Percentiles rank a stretch among this genome's conserved stretches.
These are phyloP conservation scores for Endocarpon pusillum DNA, from an alignment of 495 filamentous ascomycete genomes.

Conservation along the genomic window DNA sequence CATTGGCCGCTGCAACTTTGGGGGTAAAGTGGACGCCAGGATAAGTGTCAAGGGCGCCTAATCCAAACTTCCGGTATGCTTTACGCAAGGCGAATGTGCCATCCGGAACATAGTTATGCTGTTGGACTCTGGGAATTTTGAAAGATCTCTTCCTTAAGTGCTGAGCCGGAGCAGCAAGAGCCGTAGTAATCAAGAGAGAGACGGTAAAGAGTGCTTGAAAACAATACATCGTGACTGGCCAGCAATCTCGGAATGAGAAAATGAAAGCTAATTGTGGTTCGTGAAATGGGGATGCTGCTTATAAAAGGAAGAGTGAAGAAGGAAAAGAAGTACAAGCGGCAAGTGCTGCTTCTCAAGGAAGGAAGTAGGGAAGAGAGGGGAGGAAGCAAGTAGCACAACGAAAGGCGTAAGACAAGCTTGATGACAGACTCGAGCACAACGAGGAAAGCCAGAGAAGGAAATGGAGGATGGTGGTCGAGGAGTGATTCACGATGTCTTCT, in stretches of 20 bases:
- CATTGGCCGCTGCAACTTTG: conserved; percentile 8
- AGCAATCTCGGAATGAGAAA: conserved; percentile 17
- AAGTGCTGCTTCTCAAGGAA: too few relatives aligned
- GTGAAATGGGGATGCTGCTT: conserved; percentile 9
- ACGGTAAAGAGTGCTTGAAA: conserved; percentile 3
- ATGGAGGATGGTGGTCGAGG: conserved; percentile 2
- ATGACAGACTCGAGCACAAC: conserved; percentile 4
- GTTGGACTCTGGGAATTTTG: conserved; percentile 41
- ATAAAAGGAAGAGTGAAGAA: conserved; percentile 6
- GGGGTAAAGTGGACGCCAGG: too few relatives aligned
- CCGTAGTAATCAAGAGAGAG: conserved; percentile 4
- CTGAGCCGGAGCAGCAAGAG: conserved; percentile 12
- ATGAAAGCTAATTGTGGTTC: conserved; percentile 15
- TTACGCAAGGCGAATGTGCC: conserved; percentile 40
- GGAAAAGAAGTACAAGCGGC: conserved; percentile 8
- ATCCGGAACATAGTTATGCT: conserved; percentile 32
- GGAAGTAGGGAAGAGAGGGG: too few relatives aligned
- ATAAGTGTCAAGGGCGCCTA: conserved; percentile 20
- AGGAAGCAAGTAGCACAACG: too few relatives aligned
- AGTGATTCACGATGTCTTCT: too few relatives aligned
- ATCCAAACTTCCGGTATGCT: conserved; percentile 42
- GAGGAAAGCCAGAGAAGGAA: conserved; percentile 3
- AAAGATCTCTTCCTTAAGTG: conserved; percentile 28
- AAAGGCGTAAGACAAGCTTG: too few relatives aligned
- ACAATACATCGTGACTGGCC: conserved; percentile 20